Evolutionary conservation across 192 early-diverging fungal species (phyloP).

Genomic region (Dissophora globulifera): DNA sequence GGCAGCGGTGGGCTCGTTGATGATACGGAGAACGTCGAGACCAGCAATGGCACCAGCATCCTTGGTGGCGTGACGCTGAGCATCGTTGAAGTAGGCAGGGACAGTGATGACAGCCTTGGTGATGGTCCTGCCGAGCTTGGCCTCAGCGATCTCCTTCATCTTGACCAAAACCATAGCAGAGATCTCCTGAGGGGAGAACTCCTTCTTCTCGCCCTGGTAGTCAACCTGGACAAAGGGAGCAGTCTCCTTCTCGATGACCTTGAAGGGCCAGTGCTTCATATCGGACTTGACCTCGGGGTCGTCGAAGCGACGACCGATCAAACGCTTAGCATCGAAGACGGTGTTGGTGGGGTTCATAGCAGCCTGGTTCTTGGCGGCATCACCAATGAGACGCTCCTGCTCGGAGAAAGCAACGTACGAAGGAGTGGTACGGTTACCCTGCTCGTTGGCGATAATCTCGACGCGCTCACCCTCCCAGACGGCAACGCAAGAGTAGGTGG

Average conservation of each 20-base stretch:
- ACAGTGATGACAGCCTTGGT: slow-evolving; percentile 95
- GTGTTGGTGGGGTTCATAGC: slow-evolving; percentile 92
- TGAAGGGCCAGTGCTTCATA: slow-evolving; percentile 88
- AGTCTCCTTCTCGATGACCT: slow-evolving; percentile 74
- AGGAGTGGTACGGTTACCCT: slow-evolving; percentile 90
- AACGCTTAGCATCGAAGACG: slow-evolving; percentile 90
- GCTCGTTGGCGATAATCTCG: slow-evolving; percentile 88
- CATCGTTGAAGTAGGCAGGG: slow-evolving; percentile 94
- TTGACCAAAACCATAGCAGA: slow-evolving; percentile 96
- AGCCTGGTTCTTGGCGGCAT: slow-evolving; percentile 92
- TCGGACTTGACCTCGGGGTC: slow-evolving; percentile 84
- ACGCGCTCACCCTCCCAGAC: slow-evolving; percentile 53
- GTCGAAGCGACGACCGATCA: slow-evolving; percentile 89
- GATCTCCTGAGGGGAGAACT: slow-evolving; percentile 89
- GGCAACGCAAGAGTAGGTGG: slow-evolving; percentile 59
- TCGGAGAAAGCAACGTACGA: slow-evolving; percentile 88
- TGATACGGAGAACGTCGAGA: slow-evolving; percentile 87
- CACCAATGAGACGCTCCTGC: slow-evolving; percentile 83
- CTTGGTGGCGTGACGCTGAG: slow-evolving; percentile 92
- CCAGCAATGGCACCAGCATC: slow-evolving; percentile 90
- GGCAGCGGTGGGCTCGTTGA: slow-evolving; percentile 93
- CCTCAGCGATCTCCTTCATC: slow-evolving; percentile 87
- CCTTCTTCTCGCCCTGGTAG: slow-evolving; percentile 85
- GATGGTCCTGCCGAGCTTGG: slow-evolving; percentile 83
- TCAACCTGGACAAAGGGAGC: slow-evolving; percentile 84